Percentiles rank a stretch among this genome's conserved stretches.
These are phyloP conservation scores for Coniella vitis DNA, from an alignment of 2,329 filamentous ascomycete genomes.

Conservation along the genomic window DNA sequence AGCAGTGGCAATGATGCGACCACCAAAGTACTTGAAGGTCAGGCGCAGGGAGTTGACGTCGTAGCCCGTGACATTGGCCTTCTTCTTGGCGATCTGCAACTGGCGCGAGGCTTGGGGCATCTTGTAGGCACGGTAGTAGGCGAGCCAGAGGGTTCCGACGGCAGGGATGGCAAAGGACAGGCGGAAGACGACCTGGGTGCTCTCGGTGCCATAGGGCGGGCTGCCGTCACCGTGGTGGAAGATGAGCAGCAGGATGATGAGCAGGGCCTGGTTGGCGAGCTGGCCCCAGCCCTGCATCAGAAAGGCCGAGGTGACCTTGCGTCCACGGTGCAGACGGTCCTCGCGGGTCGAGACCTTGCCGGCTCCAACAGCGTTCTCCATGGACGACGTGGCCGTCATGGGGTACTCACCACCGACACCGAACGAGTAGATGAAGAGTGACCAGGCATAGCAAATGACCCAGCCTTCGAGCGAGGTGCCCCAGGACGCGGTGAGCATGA, in stretches of 20 bases:
- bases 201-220: constrained; percentile 69
- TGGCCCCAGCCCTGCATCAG: constrained; percentile 99
- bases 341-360: constrained; percentile 86
- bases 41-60: constrained; percentile 75
- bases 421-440: constrained; percentile 77
- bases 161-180: constrained; percentile 89
- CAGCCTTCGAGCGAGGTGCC: constrained; percentile 81
- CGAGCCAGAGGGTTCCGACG: constrained; percentile 84
- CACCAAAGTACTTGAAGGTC: constrained; percentile 77
- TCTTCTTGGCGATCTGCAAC: constrained; percentile 76
- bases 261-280: constrained; percentile 83
- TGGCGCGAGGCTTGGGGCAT: constrained; percentile 86
- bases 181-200: constrained; percentile 86
- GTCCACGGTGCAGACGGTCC: constrained; percentile 89
- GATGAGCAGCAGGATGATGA: constrained; percentile 80
- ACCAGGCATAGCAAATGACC: constrained; percentile 96
- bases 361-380: constrained; percentile 82
- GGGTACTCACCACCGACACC: constrained; percentile 84
- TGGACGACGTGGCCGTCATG: constrained; percentile 91
- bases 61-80: constrained; percentile 82
- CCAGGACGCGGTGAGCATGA: constrained; percentile 91
- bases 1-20: constrained; percentile 78
- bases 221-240: constrained; percentile 75
- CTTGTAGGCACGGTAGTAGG: constrained; percentile 93
- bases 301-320: constrained; percentile 93